Percentiles rank a stretch among this genome's conserved stretches.
These are phyloP conservation scores for Geosmithia putterillii DNA, from an alignment of 2,329 filamentous ascomycete species.

Conservation along the genomic window DNA sequence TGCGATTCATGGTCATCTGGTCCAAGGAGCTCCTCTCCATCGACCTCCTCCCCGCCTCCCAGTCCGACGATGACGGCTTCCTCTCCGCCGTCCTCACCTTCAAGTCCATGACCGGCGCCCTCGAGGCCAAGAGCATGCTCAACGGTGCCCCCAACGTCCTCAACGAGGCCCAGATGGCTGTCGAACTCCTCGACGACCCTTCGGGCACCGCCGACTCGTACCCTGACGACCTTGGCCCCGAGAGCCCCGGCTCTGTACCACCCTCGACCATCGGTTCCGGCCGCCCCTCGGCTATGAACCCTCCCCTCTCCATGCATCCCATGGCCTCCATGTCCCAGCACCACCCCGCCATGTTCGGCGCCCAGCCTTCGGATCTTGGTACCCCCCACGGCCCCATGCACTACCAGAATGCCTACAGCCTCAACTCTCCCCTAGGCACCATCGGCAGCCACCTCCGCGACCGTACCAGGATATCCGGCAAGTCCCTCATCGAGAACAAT, in stretches of 20 bases:
- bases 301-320: constrained; percentile 25
- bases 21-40: constrained; percentile 41
- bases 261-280: constrained; percentile 7
- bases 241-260: constrained; percentile 9
- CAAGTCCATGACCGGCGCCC: constrained; percentile 36
- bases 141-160: constrained; percentile 40
- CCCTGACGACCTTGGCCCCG: constrained; percentile 8
- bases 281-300: constrained; percentile 20
- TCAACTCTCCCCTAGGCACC: constrained; percentile 61
- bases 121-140: constrained; percentile 43
- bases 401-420: constrained; percentile 53
- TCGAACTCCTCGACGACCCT: constrained; percentile 36
- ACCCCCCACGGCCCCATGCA: constrained; percentile 6
- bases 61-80: constrained; percentile 35
- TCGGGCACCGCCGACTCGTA: neutral
- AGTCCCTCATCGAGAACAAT: constrained; percentile 61
- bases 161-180: constrained; percentile 38
- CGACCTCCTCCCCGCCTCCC: constrained; percentile 36
- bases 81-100: constrained; percentile 42
- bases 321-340: constrained; percentile 18
- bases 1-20: constrained; percentile 46
- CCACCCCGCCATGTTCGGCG: neutral
- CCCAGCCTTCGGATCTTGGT: constrained; percentile 1
- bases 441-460: constrained; percentile 59
- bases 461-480: constrained; percentile 48